Conservation (phyloP, 768 basidiomycete genomes). For the Agrocybe chaxingu region DNA sequence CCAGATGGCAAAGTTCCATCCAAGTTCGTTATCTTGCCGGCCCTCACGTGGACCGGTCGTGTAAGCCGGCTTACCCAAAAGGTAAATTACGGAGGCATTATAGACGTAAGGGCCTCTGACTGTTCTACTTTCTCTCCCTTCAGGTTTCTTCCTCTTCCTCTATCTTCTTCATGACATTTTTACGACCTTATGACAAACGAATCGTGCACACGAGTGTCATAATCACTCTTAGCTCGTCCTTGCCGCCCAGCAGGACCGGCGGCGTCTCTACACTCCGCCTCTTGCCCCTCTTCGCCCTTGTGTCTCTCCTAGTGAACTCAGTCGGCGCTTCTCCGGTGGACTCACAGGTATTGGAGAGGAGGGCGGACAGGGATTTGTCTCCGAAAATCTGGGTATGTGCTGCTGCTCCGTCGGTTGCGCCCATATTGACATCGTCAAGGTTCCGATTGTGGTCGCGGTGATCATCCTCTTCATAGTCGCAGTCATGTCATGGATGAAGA, state of each 20-base stretch:
- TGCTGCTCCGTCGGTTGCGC: too few species aligned
- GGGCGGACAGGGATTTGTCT: conserved; percentile 5
- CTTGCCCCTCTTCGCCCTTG: not conserved
- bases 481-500: conserved; percentile 17
- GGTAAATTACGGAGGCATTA: too few species aligned
- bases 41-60: too few species aligned
- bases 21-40: too few species aligned
- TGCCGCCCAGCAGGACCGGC: not conserved
- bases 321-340: conserved; percentile 7
- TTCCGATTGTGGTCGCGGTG: conserved; percentile 30
- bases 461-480: conserved; percentile 20
- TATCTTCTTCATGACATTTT: conserved; percentile 13
- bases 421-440: conserved; percentile 6
- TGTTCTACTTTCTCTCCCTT: conserved; percentile 8
- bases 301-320: not conserved
- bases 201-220: conserved; percentile 1
- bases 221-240: not conserved
- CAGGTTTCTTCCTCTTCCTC: conserved; percentile 2
- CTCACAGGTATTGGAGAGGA: not conserved
- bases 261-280: not conserved
- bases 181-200: conserved; percentile 18
- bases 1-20: too few species aligned
- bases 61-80: too few species aligned
- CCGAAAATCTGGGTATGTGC: conserved; percentile 17
- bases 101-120: not conserved